These are phyloP conservation scores for Prunus kanzakura DNA, from an alignment of 306 rosid species.

Conservation along the genomic window DNA sequence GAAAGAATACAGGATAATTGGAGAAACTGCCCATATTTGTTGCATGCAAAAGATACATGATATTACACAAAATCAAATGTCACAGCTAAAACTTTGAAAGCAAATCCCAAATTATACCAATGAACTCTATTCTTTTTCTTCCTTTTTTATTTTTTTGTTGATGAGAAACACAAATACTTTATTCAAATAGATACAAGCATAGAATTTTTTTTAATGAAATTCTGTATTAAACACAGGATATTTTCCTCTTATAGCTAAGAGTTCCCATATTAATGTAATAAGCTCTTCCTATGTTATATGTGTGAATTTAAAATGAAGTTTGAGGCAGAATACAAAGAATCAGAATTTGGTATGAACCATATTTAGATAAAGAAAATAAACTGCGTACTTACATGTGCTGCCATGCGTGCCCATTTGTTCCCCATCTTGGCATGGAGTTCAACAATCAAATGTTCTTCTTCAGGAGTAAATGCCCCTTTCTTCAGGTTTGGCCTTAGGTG, in stretches of 20 bases:
- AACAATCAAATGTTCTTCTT: constrained; percentile 76
- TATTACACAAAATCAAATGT: not conserved
- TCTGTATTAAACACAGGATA: not conserved
- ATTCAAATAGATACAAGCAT: not conserved
- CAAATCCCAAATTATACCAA: not conserved
- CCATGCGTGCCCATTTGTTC: constrained; percentile 99
- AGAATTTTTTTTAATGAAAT: too few relatives aligned
- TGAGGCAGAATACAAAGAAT: not conserved
- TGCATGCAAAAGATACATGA: not conserved
- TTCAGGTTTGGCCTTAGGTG: constrained; percentile 96
- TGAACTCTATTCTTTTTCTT: not conserved
- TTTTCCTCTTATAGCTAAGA: not conserved
- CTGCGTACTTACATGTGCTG: constrained; percentile 65
- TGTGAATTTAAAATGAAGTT: not conserved
- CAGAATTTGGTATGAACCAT: constrained; percentile 11
- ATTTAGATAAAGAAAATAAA: constrained; percentile 16
- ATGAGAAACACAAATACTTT: not conserved
- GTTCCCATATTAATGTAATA: not conserved
- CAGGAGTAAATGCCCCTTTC: constrained; percentile 83
- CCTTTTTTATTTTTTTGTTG: not conserved
- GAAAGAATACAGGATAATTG: not conserved
- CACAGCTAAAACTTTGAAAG: not conserved
- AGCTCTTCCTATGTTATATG: too few relatives aligned
- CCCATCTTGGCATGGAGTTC: constrained; percentile 90
- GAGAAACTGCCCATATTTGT: not conserved